These are phyloP conservation scores for Dovyalis caffra DNA, from an alignment of 345 rosid genomes.

Conservation along the genomic window DNA sequence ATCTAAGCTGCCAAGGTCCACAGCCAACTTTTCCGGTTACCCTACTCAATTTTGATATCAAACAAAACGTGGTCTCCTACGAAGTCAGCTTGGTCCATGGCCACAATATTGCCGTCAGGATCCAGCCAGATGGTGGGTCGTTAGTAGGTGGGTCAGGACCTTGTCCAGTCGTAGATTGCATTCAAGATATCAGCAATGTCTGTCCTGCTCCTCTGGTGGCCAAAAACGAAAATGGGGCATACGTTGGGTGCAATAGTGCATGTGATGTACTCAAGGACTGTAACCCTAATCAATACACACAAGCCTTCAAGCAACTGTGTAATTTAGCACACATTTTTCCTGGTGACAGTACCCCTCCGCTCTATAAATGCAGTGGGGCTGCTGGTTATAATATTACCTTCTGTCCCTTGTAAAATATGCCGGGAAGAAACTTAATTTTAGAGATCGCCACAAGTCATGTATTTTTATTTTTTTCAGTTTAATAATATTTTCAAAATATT, in stretches of 20 bases:
- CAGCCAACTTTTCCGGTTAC: slow-evolving; percentile 23
- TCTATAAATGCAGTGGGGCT: slow-evolving; percentile 24
- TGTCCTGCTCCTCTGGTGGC: slow-evolving; percentile 28
- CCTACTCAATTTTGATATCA: slow-evolving; percentile 21
- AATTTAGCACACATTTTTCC: slow-evolving; percentile 21
- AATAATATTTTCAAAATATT: too few relatives aligned
- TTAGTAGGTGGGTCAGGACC: slow-evolving; percentile 26
- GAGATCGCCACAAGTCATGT: background rate
- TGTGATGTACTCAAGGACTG: slow-evolving; percentile 26
- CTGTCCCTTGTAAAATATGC: slow-evolving; percentile 13
- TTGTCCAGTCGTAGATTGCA: slow-evolving; percentile 31
- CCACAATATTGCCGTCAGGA: slow-evolving; percentile 18
- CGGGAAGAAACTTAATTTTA: too few relatives aligned
- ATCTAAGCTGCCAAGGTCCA: slow-evolving; percentile 15
- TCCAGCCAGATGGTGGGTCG: slow-evolving; percentile 28
- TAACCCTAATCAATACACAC: slow-evolving; percentile 19
- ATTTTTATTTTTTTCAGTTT: too few relatives aligned
- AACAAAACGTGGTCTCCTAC: slow-evolving; percentile 18
- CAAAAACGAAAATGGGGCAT: slow-evolving; percentile 8
- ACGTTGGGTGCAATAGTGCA: slow-evolving; percentile 26
- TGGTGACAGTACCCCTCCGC: slow-evolving; percentile 23
- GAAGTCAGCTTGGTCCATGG: slow-evolving; percentile 41
- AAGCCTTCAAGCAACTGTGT: slow-evolving; percentile 22
- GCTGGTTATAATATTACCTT: slow-evolving; percentile 19
- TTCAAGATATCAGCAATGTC: slow-evolving; percentile 18